Percentiles rank a stretch among this genome's conserved stretches.
Conservation (phyloP, 192 early-diverging fungal species). For the Cladochytrium replicatum region DNA sequence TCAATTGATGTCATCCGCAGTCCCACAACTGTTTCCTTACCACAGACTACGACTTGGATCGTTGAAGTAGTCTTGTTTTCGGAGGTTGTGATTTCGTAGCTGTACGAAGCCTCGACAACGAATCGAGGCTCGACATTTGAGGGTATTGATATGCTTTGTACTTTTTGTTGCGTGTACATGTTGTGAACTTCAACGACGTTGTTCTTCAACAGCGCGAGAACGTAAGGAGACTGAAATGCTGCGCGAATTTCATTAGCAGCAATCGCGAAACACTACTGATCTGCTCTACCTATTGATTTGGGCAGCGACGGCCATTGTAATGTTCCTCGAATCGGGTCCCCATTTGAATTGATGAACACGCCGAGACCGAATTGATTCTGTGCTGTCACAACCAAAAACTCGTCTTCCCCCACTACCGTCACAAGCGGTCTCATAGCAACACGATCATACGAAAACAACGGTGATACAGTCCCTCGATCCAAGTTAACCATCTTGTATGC, state of each 20-base stretch:
- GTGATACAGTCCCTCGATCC: slow-evolving; percentile 22
- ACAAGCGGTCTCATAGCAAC: slow-evolving; percentile 46
- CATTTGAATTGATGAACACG: slow-evolving; percentile 54
- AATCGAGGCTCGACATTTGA: slow-evolving; percentile 15
- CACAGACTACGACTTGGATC: slow-evolving; percentile 45
- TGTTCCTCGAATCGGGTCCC: slow-evolving; percentile 60
- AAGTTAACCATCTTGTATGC: slow-evolving; percentile 60
- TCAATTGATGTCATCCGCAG: slow-evolving; percentile 49
- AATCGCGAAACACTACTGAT: neutral
- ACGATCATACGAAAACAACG: slow-evolving; percentile 45
- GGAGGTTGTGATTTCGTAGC: slow-evolving; percentile 33
- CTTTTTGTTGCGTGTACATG: slow-evolving; percentile 47
- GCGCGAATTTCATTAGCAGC: neutral
- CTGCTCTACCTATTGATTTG: slow-evolving; percentile 35
- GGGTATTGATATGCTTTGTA: slow-evolving; percentile 42
- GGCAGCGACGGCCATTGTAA: slow-evolving; percentile 42
- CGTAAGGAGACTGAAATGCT: slow-evolving; percentile 70
- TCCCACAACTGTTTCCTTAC: slow-evolving; percentile 46
- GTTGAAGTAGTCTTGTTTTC: slow-evolving; percentile 6
- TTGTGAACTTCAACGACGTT: slow-evolving; percentile 69
- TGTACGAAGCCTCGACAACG: slow-evolving; percentile 35
- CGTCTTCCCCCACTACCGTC: slow-evolving; percentile 46
- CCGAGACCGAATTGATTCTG: slow-evolving; percentile 47
- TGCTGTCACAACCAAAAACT: slow-evolving; percentile 62
- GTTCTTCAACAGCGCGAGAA: slow-evolving; percentile 55